Evolutionary conservation across 2,329 filamentous ascomycete species (phyloP).

Genomic region (Cytospora leucostoma): DNA sequence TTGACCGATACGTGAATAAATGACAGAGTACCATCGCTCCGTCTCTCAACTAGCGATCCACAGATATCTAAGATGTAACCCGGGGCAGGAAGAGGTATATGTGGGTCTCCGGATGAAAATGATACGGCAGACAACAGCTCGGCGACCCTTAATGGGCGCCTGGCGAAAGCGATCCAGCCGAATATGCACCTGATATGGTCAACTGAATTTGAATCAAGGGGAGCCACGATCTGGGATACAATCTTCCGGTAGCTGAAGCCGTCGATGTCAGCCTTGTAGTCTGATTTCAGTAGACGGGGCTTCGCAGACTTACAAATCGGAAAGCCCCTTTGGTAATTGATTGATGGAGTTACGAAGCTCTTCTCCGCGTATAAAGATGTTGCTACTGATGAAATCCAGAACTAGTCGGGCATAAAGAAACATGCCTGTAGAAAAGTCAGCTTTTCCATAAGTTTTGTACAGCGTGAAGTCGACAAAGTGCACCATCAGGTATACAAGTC

Average conservation of each 20-base stretch:
- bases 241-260: conserved; percentile 36
- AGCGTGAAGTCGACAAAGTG: too few relatives aligned
- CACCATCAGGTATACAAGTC: too few relatives aligned
- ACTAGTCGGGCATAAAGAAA: conserved; percentile 42
- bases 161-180: conserved; percentile 42
- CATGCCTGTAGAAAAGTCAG: conserved; percentile 36
- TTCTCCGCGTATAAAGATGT: conserved; percentile 34
- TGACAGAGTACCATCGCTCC: conserved; percentile 30
- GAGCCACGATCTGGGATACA: conserved; percentile 32
- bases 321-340: conserved; percentile 31
- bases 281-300: background rate
- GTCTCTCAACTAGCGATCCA: conserved; percentile 32
- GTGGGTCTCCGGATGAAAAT: conserved; percentile 30
- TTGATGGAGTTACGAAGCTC: conserved; percentile 34
- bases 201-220: conserved; percentile 34
- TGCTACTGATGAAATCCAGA: conserved; percentile 37
- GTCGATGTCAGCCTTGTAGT: background rate
- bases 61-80: conserved; percentile 33
- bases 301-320: conserved; percentile 32
- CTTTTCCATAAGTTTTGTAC: background rate
- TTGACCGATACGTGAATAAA: conserved; percentile 36
- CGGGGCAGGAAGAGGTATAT: conserved; percentile 27
- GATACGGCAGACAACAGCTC: conserved; percentile 40
- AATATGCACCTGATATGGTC: conserved; percentile 35
- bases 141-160: conserved; percentile 36